Conservation (phyloP, 495 filamentous ascomycete species). For the Lophiostoma macrostomum region DNA sequence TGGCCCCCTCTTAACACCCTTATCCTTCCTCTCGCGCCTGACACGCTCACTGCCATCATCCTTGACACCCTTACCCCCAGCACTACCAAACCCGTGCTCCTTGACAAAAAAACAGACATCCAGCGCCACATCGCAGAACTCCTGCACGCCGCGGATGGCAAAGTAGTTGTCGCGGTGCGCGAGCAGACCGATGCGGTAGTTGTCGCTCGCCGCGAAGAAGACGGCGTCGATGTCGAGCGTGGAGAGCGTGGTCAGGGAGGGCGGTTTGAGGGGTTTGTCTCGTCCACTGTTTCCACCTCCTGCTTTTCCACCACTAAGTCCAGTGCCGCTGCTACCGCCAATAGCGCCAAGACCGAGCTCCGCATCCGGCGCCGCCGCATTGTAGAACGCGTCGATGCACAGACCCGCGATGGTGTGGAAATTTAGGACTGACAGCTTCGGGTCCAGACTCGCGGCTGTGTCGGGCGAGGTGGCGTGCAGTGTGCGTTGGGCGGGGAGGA, state of each 20-base stretch:
- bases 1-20: constrained; percentile 18
- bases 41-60: neutral
- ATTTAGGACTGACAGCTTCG: constrained; percentile 14
- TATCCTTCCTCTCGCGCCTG: constrained; percentile 10
- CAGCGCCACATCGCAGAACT: constrained; percentile 20
- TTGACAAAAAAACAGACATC: constrained; percentile 16
- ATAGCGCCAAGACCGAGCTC: too few species aligned
- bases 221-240: constrained; percentile 14
- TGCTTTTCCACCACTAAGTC: too few species aligned
- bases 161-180: neutral
- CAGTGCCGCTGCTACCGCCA: too few species aligned
- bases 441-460: too few species aligned
- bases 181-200: constrained; percentile 17
- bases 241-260: neutral
- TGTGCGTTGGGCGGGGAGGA: constrained; percentile 13
- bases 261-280: neutral
- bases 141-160: constrained; percentile 20
- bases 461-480: neutral
- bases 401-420: constrained; percentile 24
- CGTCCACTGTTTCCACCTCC: neutral
- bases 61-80: neutral
- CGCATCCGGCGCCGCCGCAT: neutral
- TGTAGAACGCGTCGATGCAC: constrained; percentile 5
- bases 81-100: constrained; percentile 13
- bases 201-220: constrained; percentile 13